A percentile compares a stretch with the other conserved stretches of the same genome.
phyloP scores from a whole-genome alignment of 345 rosid species.

The Psidium friedrichsthalianum region DNA sequence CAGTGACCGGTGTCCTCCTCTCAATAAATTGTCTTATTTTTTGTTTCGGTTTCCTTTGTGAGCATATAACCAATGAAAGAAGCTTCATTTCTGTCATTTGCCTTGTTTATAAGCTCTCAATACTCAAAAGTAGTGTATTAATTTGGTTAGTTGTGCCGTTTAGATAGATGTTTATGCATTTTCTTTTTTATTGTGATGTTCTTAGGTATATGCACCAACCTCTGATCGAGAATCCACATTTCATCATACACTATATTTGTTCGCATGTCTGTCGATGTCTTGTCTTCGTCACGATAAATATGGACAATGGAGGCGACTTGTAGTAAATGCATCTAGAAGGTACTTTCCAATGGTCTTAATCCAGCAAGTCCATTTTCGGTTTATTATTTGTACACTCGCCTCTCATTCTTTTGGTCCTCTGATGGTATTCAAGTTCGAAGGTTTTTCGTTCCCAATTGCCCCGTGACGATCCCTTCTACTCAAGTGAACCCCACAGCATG shows the following conservation, averaged over 20 bases:
- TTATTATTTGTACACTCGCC: background rate
- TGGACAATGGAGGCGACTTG: conserved; percentile 72
- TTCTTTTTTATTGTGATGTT: background rate
- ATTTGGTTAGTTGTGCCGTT: background rate
- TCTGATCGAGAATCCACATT: conserved; percentile 53
- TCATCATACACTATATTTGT: conserved; percentile 65
- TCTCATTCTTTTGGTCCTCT: background rate
- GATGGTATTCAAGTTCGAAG: conserved; percentile 49
- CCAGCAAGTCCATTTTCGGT: background rate
- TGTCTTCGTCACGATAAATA: conserved; percentile 85
- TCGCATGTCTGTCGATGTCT: conserved; percentile 76
- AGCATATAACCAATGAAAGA: background rate
- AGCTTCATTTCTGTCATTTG: background rate
- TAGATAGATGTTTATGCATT: background rate
- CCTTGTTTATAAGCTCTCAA: background rate
- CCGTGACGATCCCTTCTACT: conserved; percentile 53
- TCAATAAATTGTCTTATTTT: background rate
- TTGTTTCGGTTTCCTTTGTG: background rate
- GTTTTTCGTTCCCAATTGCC: conserved; percentile 78
- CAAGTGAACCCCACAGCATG: conserved; percentile 50
- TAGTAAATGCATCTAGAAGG: conserved; percentile 53
- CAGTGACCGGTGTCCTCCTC: background rate
- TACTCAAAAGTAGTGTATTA: background rate
- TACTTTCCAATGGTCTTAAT: conserved; percentile 2
- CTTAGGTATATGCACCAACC: conserved; percentile 74